Conservation (phyloP, 257 asterid genomes). For the Penstemon eatonii region DNA sequence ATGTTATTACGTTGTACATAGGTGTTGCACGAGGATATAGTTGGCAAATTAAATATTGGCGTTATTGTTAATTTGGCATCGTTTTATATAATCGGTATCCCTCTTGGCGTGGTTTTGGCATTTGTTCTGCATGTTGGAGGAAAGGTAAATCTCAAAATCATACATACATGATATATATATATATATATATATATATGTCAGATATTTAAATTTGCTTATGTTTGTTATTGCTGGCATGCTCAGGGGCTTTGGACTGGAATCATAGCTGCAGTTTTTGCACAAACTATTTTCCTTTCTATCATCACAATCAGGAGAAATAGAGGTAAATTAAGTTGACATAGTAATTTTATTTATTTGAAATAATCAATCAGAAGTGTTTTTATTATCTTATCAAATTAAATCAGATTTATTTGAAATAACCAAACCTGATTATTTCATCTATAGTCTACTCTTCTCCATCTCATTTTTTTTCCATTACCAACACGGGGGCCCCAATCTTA, state of each 20-base stretch:
- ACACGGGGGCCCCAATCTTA: too few relatives aligned
- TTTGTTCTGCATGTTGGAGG: constrained; percentile 63
- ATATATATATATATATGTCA: background rate
- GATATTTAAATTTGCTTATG: background rate
- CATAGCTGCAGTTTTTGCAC: constrained; percentile 54
- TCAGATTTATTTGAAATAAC: too few relatives aligned
- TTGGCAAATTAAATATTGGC: constrained; percentile 80
- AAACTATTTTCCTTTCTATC: constrained; percentile 49
- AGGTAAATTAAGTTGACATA: constrained; percentile 40
- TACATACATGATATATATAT: too few relatives aligned
- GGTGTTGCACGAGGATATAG: constrained; percentile 74
- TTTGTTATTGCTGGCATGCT: too few relatives aligned
- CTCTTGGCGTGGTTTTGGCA: constrained; percentile 50
- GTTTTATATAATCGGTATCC: constrained; percentile 63
- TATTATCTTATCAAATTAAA: too few relatives aligned
- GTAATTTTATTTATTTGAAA: too few relatives aligned
- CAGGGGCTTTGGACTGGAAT: constrained; percentile 75
- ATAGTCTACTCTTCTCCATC: too few relatives aligned
- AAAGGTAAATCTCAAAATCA: constrained; percentile 47
- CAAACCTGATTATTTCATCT: too few relatives aligned
- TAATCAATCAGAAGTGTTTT: too few relatives aligned
- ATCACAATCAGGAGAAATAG: constrained; percentile 48
- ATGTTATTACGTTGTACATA: too few relatives aligned
- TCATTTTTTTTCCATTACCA: too few relatives aligned
- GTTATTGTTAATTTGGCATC: constrained; percentile 63